Evolutionary conservation across 805 yeast species (phyloP).

Genomic region (Wickerhamomyces canadensis): DNA sequence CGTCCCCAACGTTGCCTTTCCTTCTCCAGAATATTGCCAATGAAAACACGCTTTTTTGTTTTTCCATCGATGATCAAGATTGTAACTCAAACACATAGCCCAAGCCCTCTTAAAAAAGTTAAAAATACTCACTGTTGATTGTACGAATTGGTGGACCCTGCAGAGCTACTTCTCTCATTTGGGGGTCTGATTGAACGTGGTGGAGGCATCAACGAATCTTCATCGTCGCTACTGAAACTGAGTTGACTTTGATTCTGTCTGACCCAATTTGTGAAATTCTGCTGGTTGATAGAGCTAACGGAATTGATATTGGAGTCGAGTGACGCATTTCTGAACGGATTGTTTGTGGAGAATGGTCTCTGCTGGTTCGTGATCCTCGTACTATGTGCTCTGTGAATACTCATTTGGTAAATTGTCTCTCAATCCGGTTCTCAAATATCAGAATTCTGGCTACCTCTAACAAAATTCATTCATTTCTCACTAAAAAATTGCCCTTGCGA

Average conservation of each 20-base stretch:
- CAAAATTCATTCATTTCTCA: too few species aligned
- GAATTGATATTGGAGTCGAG: slow-evolving; percentile 26
- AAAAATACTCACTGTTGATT: neutral
- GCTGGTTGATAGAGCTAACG: slow-evolving; percentile 22
- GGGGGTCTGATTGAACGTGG: slow-evolving; percentile 17
- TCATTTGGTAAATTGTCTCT: neutral
- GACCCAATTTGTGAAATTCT: slow-evolving; percentile 56
- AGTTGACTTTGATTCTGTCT: slow-evolving; percentile 33
- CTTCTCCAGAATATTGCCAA: too few species aligned
- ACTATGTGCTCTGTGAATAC: neutral
- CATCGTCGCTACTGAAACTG: slow-evolving; percentile 39
- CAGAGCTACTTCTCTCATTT: slow-evolving; percentile 12
- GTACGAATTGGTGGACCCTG: slow-evolving; percentile 10
- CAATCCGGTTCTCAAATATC: too few species aligned
- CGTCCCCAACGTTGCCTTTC: too few species aligned
- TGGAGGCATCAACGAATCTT: slow-evolving; percentile 24
- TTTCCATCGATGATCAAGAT: too few species aligned
- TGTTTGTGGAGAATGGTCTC: slow-evolving; percentile 53
- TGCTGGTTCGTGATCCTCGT: neutral
- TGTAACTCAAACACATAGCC: too few species aligned
- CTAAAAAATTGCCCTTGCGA: too few species aligned
- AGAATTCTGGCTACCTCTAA: too few species aligned
- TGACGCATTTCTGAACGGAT: slow-evolving; percentile 61
- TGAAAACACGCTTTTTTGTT: too few species aligned
- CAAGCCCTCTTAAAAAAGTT: neutral